Base-by-base conservation (phyloP, 1,284 basidiomycete genomes). In the Ceratobasidium sp. region DNA sequence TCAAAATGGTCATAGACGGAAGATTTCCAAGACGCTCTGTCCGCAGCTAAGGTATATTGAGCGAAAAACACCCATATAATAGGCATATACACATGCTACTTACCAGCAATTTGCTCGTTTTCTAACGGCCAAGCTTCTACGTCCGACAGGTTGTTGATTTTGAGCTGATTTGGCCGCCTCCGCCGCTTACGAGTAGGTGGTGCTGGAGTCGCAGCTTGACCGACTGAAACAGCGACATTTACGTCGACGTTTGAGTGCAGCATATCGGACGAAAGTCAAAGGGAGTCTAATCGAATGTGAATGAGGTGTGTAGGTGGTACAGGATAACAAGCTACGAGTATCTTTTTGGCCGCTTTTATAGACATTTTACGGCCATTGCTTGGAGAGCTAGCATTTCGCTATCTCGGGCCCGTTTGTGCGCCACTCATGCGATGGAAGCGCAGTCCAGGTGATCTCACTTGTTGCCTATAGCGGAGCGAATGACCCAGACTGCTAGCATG, bases 1-100 rank as follows among this genome's bases (percentile, higher is more conserved):
- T 44, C 23, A n/a, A 66, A 66, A 18, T 39, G 63, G 20, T 66
- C 44, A 15, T 66, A 66, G 15, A 46, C 63, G 6, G 63, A 10
- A 6, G 63, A 66, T 15, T 66, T 66, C 42, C 40, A 46, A n/a
- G 33, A 15, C 3, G 42, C 42, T 46, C 3, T 13, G 26, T 44
- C 63, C 3, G 63, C 63, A 23, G 5, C 63, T 66, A 28, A 1
- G 1, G 10, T 20, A 6, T 20, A 23, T 40, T 46, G 13, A 49
- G 39, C 23, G 9, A 66, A 46, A 46, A 39, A 28, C 23, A 18
- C 56, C 20, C 56, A 60, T 60, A 60, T 60, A 60, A 7, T 60
- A 4, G 15, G 26, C 23, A 28, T 26, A 60, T n/a, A 20, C 13
- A 60, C 1, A 7, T 13, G 49, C 49, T 18, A 51, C n/a, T 28